Evolutionary conservation across 2,329 filamentous ascomycete genomes (phyloP).

Genomic region (Arthrocladium fulminans): DNA sequence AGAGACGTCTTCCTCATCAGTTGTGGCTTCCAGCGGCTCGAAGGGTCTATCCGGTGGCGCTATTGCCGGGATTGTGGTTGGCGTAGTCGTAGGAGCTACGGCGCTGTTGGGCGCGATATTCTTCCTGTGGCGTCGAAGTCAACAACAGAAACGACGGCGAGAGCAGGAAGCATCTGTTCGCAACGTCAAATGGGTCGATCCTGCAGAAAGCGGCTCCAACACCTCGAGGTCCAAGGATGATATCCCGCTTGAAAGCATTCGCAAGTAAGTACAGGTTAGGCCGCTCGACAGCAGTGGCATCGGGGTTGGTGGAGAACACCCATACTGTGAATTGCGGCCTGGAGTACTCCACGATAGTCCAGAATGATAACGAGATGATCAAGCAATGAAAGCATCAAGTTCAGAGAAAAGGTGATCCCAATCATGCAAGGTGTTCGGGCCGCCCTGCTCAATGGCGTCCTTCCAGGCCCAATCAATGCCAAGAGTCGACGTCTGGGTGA

Average conservation of each 20-base stretch:
- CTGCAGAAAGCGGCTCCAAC: not conserved
- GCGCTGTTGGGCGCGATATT: conserved; percentile 9
- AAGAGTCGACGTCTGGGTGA: conserved; percentile 10
- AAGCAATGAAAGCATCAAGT: conserved; percentile 13
- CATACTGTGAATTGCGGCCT: too few species aligned
- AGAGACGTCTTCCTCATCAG: conserved; percentile 6
- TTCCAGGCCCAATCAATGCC: conserved; percentile 21
- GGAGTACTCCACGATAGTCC: too few species aligned
- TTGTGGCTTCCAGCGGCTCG: conserved; percentile 20
- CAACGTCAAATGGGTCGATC: conserved; percentile 13
- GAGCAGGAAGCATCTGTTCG: conserved; percentile 13
- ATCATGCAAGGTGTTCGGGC: conserved; percentile 15
- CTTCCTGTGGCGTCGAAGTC: conserved; percentile 13
- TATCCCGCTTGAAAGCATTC: not conserved
- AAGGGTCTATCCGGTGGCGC: conserved; percentile 32
- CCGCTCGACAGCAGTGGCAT: too few species aligned
- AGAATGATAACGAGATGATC: not conserved
- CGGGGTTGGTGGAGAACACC: too few species aligned
- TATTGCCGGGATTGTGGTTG: conserved; percentile 35
- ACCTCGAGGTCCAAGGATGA: not conserved
- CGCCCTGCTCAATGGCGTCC: conserved; percentile 16
- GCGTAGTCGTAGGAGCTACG: conserved; percentile 13
- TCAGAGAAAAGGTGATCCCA: conserved; percentile 21
- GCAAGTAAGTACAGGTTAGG: not conserved
- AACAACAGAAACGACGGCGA: conserved; percentile 14